Evolutionary conservation across 1,139 yeast species (phyloP).

Genomic region (Diutina rugosa): DNA sequence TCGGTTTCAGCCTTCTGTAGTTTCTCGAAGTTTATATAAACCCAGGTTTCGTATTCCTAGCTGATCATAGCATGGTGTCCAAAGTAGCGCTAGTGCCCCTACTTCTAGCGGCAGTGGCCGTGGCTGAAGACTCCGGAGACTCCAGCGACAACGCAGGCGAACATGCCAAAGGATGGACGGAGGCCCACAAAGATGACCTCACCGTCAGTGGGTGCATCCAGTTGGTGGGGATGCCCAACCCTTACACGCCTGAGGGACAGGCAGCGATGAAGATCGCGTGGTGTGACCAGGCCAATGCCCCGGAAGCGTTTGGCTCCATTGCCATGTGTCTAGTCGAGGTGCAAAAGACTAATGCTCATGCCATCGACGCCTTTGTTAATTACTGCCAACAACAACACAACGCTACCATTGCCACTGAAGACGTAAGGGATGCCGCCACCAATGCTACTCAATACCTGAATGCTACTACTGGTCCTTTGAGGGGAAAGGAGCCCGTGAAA

Average conservation of each 20-base stretch:
- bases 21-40: no score
- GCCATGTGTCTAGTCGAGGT: background rate
- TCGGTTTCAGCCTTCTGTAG: no score
- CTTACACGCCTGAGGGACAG: background rate
- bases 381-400: background rate
- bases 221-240: background rate
- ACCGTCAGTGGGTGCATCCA: background rate
- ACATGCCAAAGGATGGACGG: background rate
- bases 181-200: background rate
- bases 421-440: background rate
- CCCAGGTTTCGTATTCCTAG: no score
- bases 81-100: background rate
- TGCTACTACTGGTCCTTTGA: background rate
- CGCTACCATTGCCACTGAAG: background rate
- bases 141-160: background rate
- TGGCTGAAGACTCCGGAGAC: background rate
- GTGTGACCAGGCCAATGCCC: background rate
- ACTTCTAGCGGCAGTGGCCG: background rate
- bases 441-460: background rate
- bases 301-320: background rate
- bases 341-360: background rate
- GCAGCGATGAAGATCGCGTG: background rate
- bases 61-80: background rate
- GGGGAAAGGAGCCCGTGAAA: background rate
- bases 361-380: background rate